Percentiles rank a stretch among this genome's conserved stretches.
Conservation (phyloP, 2,329 filamentous ascomycete genomes). For the Torrubiella hemipterigena region DNA sequence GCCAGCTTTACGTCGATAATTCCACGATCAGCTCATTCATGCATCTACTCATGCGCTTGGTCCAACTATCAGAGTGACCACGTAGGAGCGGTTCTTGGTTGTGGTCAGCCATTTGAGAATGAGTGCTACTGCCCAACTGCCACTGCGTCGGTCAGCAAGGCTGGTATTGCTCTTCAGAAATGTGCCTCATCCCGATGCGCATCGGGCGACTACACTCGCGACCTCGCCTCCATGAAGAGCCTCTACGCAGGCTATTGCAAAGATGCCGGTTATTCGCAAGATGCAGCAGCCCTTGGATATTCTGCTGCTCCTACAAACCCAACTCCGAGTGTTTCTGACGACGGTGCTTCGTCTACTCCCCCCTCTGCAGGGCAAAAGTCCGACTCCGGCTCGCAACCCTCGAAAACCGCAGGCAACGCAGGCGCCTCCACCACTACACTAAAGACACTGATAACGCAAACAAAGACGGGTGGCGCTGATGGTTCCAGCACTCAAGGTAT, state of each 20-base stretch:
- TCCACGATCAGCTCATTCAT: slow-evolving; percentile 2
- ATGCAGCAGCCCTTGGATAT: slow-evolving; percentile 12
- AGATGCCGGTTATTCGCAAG: slow-evolving; percentile 13
- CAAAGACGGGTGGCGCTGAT: slow-evolving; percentile 11
- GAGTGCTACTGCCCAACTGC: slow-evolving; percentile 15
- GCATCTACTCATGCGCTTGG: slow-evolving; percentile 1
- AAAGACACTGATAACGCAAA: slow-evolving; percentile 13
- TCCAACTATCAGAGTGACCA: slow-evolving; percentile 7
- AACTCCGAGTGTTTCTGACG: slow-evolving; percentile 5
- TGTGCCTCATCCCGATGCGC: slow-evolving; percentile 11
- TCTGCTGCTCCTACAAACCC: slow-evolving; percentile 10
- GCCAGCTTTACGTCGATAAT: slow-evolving; percentile 2
- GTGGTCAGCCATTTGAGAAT: slow-evolving; percentile 13
- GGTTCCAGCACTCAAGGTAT: slow-evolving; percentile 14
- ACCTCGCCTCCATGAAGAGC: slow-evolving; percentile 14
- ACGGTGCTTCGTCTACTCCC: background rate
- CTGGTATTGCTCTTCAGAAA: slow-evolving; percentile 10
- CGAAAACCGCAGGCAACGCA: background rate
- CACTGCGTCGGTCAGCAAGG: slow-evolving; percentile 9
- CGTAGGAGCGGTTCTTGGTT: slow-evolving; percentile 12
- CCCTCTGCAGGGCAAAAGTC: slow-evolving; percentile 5
- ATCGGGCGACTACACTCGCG: slow-evolving; percentile 11
- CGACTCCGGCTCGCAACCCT: slow-evolving; percentile 7
- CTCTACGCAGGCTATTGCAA: slow-evolving; percentile 15
- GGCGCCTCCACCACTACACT: slow-evolving; percentile 10